A percentile compares a stretch with the other conserved stretches of the same genome.
Evolutionary conservation across 257 asterid species (phyloP).

Genomic region (Thymus quinquecostatus): DNA sequence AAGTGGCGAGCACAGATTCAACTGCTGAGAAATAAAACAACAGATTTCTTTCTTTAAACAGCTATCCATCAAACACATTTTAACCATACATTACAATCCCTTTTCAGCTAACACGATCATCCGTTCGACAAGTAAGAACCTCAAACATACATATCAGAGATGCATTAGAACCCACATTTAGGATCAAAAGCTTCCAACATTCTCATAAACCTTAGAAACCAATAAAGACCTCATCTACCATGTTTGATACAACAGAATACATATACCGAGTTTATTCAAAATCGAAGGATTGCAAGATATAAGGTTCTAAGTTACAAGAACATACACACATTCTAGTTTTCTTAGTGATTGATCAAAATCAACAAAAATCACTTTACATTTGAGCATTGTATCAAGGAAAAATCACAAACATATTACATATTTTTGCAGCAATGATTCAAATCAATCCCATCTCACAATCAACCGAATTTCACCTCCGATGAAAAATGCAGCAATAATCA

Average conservation of each 20-base stretch:
- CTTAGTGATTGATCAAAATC: constrained; percentile 20
- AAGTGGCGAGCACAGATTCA: constrained; percentile 27
- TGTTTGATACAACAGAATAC: neutral
- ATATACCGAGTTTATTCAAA: neutral
- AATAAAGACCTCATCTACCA: neutral
- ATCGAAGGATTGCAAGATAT: neutral
- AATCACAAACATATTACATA: constrained; percentile 20
- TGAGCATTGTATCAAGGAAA: constrained; percentile 31
- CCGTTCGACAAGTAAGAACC: constrained; percentile 13
- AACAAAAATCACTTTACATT: constrained; percentile 22
- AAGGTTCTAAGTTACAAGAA: neutral
- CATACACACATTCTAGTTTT: neutral
- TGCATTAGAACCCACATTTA: constrained; percentile 13
- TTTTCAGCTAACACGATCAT: neutral
- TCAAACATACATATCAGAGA: neutral
- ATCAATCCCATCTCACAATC: constrained; percentile 21
- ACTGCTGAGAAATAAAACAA: constrained; percentile 32
- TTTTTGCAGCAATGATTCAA: neutral
- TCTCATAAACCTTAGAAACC: constrained; percentile 12
- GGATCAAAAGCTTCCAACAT: constrained; percentile 13
- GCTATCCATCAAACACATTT: neutral
- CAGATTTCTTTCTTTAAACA: constrained; percentile 9
- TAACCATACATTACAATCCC: neutral
- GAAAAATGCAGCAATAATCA: neutral
- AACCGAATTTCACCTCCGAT: constrained; percentile 29